Conservation (phyloP, 1,139 yeast genomes). For the Yamadazyma jaroonii region DNA sequence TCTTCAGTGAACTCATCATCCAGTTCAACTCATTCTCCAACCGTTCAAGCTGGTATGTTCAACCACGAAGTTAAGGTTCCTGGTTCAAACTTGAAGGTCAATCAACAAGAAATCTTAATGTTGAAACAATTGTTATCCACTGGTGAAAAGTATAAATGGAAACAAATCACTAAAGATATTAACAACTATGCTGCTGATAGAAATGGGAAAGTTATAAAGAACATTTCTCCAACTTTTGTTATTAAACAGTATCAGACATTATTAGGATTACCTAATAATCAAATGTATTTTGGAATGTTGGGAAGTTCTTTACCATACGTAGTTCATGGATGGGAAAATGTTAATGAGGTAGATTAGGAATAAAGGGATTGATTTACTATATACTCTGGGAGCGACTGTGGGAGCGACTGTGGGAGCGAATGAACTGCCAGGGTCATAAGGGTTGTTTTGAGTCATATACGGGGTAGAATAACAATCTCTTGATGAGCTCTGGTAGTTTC, state of each 20-base stretch:
- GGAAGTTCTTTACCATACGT: constrained; percentile 45
- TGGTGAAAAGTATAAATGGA: constrained; percentile 48
- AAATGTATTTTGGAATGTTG: constrained; percentile 36
- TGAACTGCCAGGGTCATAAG: no score
- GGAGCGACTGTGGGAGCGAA: no score
- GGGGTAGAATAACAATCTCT: no score
- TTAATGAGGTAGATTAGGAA: constrained; percentile 19
- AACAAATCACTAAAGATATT: constrained; percentile 44
- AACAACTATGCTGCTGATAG: constrained; percentile 19
- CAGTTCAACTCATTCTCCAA: constrained; percentile 1
- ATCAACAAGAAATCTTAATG: constrained; percentile 37
- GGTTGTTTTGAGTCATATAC: no score
- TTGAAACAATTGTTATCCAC: constrained; percentile 37
- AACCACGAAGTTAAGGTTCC: constrained; percentile 3
- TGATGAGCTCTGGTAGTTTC: no score
- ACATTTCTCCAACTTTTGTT: constrained; percentile 45
- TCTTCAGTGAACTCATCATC: background rate
- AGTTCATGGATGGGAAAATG: constrained; percentile 41
- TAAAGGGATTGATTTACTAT: background rate
- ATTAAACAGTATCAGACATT: constrained; percentile 42
- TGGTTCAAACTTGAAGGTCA: constrained; percentile 22
- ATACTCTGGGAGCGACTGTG: no score
- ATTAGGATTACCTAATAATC: constrained; percentile 41
- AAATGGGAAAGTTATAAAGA: constrained; percentile 21
- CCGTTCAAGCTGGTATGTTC: background rate